Percentiles rank a stretch among this genome's conserved stretches.
Evolutionary conservation across 1,284 basidiomycete species (phyloP).

Genomic region (Phellopilus nigrolimitatus): DNA sequence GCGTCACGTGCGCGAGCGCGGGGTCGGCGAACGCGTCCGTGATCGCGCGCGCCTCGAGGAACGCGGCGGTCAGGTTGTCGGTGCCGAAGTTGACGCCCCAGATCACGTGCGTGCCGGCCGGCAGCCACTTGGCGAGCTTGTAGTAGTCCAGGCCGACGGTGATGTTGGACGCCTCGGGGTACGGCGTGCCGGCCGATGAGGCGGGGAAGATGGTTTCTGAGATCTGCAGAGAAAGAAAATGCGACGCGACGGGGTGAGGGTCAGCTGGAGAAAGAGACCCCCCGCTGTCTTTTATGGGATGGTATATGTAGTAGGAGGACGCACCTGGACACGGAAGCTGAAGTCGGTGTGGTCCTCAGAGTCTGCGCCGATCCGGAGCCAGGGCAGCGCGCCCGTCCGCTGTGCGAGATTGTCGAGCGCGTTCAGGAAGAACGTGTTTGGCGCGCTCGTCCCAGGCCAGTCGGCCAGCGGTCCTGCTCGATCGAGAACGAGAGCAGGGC

Average conservation of each 20-base stretch:
- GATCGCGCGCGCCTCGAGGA: too few species aligned
- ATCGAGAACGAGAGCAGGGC: constrained; percentile 18
- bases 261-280: too few species aligned
- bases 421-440: constrained; percentile 20
- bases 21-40: constrained; percentile 45
- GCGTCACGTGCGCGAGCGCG: constrained; percentile 44
- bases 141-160: constrained; percentile 60
- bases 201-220: constrained; percentile 48
- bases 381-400: constrained; percentile 21
- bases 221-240: too few species aligned
- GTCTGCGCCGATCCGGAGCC: constrained; percentile 25
- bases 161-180: constrained; percentile 56
- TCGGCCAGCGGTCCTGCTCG: constrained; percentile 20
- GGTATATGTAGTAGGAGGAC: too few species aligned
- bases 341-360: constrained; percentile 24
- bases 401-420: constrained; percentile 22
- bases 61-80: too few species aligned
- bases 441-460: constrained; percentile 14
- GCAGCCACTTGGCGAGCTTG: constrained; percentile 48
- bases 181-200: constrained; percentile 45
- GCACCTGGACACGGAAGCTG: constrained; percentile 16
- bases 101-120: constrained; percentile 51
- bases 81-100: constrained; percentile 73
- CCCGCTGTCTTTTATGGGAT: too few species aligned
- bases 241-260: too few species aligned